A percentile compares a stretch with the other conserved stretches of the same genome.
These are phyloP conservation scores for Linum tenue DNA, from an alignment of 345 rosid genomes.

Conservation along the genomic window DNA sequence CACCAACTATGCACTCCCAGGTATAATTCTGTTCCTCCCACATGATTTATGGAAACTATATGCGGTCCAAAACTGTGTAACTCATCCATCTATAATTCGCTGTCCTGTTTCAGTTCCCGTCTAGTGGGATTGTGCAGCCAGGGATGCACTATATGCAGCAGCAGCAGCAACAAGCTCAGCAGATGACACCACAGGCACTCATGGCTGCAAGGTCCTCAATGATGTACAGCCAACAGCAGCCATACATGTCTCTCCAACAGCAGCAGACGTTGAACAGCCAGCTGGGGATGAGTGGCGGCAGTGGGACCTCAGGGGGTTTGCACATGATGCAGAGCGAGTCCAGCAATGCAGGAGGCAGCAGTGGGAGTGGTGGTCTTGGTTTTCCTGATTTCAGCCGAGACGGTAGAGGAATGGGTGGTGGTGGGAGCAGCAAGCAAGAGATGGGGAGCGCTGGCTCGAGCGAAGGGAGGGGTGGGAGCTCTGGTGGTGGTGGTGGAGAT, in stretches of 20 bases:
- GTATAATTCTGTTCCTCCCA: constrained; percentile 21
- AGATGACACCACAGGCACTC: constrained; percentile 79
- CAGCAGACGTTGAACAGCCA: constrained; percentile 79
- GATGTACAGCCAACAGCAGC: constrained; percentile 67
- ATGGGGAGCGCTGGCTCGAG: constrained; percentile 48
- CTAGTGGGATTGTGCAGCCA: constrained; percentile 65
- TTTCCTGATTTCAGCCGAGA: constrained; percentile 68
- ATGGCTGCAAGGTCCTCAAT: constrained; percentile 89
- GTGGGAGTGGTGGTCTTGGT: constrained; percentile 45
- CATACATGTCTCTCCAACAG: constrained; percentile 69
- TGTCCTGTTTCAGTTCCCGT: constrained; percentile 40
- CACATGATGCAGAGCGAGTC: constrained; percentile 53
- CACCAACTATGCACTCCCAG: constrained; percentile 75
- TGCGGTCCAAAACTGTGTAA: neutral
- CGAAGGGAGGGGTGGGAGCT: constrained; percentile 80
- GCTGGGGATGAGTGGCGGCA: constrained; percentile 79
- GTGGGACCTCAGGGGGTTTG: constrained; percentile 36
- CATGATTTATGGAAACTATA: neutral
- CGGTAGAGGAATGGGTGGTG: constrained; percentile 36
- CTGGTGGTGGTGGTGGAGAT: constrained; percentile 53
- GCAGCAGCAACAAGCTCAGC: constrained; percentile 60
- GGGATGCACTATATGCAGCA: constrained; percentile 85
- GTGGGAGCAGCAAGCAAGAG: constrained; percentile 58
- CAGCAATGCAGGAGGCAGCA: constrained; percentile 57
- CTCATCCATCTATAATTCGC: neutral